Evolutionary conservation across 1,139 yeast genomes (phyloP).

Genomic region (Debaryomyces psychrophilus): DNA sequence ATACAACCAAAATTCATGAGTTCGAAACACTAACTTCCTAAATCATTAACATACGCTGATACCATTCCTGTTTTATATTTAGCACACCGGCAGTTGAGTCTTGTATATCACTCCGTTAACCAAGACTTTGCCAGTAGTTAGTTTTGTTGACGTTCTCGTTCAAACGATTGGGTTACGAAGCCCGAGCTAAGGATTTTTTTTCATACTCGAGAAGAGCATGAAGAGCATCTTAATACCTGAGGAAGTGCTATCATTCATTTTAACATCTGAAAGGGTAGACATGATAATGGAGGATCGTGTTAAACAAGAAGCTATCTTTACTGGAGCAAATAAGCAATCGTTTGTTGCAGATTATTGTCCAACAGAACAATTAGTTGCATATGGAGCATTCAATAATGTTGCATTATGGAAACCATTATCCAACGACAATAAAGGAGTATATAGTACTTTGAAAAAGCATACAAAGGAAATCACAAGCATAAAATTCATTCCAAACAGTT

Average conservation of each 20-base stretch:
- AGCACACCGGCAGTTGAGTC: background rate
- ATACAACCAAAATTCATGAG: background rate
- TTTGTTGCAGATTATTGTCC: constrained; percentile 62
- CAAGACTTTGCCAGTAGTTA: background rate
- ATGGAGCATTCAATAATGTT: constrained; percentile 73
- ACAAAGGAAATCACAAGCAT: constrained; percentile 60
- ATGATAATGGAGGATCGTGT: constrained; percentile 10
- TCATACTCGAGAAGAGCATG: constrained; percentile 14
- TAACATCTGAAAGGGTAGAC: background rate
- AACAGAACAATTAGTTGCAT: constrained; percentile 55
- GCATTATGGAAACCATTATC: constrained; percentile 74
- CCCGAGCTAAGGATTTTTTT: constrained; percentile 3
- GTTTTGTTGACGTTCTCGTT: background rate
- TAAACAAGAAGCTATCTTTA: constrained; percentile 59
- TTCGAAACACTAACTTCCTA: background rate
- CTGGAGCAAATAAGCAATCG: constrained; percentile 81
- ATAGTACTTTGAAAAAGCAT: constrained; percentile 61
- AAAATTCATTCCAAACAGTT: constrained; percentile 52
- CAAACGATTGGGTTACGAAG: constrained; percentile 1
- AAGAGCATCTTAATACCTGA: background rate
- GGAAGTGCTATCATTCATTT: background rate
- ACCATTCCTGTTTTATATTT: constrained; percentile 15
- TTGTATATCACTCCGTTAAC: background rate
- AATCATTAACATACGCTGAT: constrained; percentile 19
- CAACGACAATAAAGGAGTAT: constrained; percentile 46